Base-by-base conservation (phyloP, 164 flowering plant species). In the Macadamia tetraphylla region DNA sequence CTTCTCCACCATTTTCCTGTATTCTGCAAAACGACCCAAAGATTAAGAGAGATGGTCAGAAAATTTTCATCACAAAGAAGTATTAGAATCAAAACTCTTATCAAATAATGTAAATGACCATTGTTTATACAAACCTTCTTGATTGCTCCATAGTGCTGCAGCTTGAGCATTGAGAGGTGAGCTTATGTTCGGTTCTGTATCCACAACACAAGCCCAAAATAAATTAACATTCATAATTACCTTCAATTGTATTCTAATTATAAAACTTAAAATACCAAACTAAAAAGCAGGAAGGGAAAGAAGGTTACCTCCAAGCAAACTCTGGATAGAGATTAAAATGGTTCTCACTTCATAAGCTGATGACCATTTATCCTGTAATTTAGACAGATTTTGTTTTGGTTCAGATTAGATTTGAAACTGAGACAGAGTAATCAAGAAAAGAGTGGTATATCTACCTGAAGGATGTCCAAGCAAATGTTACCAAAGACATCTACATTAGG, bases 261-360 rank as follows among this genome's bases (percentile, higher is more conserved):
- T 23, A 23, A 23, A 23, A 23, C 23, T 23, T 23, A 23, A 23
- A 23, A 23, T 23, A 23, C 23, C 23, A 23, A 23, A 23, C 23
- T 23, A 23, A 23, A 23, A 23, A 23, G 23, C 23, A 23, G 23
- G 23, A 23, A 23, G 23, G 23, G 23, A 23, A 23, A 23, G 23
- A 23, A 8, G 18, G 17, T 70, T 71, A 79, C 82, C 79, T 89
- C 98, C 98, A 48, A 92, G 85, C 32, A 92, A 83, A 71, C 93
- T 87, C 83, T 92, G 98, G 71, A 92, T 90, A 0, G 98, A 92
- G 6, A 92, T 74, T 64, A 92, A 77, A 44, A 92, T 84, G 5
- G 95, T 87, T 75, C 98, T 87, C 48, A 89, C 94, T 80, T 91
- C 96, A 83, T 94, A 94, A 12, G 98, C 98, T 74, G 98, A 93